These are phyloP conservation scores for Tuber borchii DNA, from an alignment of 495 filamentous ascomycete genomes.

Conservation along the genomic window DNA sequence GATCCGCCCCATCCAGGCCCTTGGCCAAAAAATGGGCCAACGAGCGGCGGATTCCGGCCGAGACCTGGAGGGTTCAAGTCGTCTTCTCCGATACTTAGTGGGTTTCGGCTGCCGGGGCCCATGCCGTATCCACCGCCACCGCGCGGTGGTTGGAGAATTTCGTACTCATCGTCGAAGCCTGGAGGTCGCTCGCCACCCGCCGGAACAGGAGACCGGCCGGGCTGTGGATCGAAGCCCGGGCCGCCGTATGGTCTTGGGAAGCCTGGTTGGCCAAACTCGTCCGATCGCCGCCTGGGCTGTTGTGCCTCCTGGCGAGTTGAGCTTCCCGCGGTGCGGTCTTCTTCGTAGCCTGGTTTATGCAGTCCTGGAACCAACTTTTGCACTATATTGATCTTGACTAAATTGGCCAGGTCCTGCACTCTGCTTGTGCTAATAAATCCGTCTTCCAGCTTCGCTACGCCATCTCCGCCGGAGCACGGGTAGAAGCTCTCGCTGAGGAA, in stretches of 20 bases:
- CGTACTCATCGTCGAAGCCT: constrained; percentile 89
- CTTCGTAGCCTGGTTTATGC: constrained; percentile 70
- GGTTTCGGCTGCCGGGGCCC: constrained; percentile 50
- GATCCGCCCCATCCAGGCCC: constrained; percentile 47
- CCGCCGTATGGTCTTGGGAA: constrained; percentile 43
- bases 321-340: constrained; percentile 38
- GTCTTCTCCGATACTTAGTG: constrained; percentile 65
- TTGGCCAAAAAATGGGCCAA: constrained; percentile 54
- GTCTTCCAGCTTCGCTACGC: constrained; percentile 50
- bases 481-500: constrained; percentile 62
- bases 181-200: constrained; percentile 76
- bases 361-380: constrained; percentile 70
- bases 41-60: constrained; percentile 74
- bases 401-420: constrained; percentile 58
- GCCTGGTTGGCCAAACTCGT: constrained; percentile 49
- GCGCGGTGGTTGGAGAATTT: constrained; percentile 64
- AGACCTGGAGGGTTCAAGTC: constrained; percentile 85
- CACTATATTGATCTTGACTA: constrained; percentile 70
- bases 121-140: constrained; percentile 48
- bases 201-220: constrained; percentile 54
- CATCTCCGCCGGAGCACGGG: constrained; percentile 48
- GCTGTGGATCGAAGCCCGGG: constrained; percentile 42
- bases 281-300: constrained; percentile 36
- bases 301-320: constrained; percentile 28
- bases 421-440: constrained; percentile 67